Evolutionary conservation across 192 early-diverging fungal species (phyloP), one percentile per base, ranked within the genome.

Genomic region (Coemansia sp.): DNA sequence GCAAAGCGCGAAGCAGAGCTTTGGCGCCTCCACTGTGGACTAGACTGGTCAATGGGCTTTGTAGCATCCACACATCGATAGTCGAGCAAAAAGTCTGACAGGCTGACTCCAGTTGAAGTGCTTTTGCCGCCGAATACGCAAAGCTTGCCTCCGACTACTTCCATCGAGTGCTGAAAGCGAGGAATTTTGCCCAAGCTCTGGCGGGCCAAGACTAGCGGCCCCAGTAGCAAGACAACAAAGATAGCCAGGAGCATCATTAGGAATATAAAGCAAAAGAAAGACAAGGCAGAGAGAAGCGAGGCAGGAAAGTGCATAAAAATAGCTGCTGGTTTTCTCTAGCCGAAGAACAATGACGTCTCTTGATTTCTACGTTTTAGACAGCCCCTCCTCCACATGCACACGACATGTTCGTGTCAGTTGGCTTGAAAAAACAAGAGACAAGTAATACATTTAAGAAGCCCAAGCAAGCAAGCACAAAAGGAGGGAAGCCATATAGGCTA

Each of bases 61-160:
- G 76, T 79, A 12, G 70, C 26, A 21, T 79, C 71, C 9, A 79
- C 71, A 23, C 76, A 79, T 6, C 71, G 70, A 31, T 73, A 79
- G 62, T 79, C 76, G 12, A 73, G 61, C 45, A 73, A 58, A 66
- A 67, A 79, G 57, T 73, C 72, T 1, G 37, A 16, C 2, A 73
- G 39, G 3, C 20, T 41, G 14, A 48, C 53, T 16, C 63, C 66
- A 14, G 68, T 69, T 0, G 6, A 31, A 1, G 34, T 70, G 21
- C 41, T 50, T 28, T 72, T 79, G 21, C 77, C 77, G 18, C 77
- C 77, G 61, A 79, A 79, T 18, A 79, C 77, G 38, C 77, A 79
- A 13, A 79, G 53, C 61, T 79, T 55, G 14, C 77, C 77, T 14
- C 69, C 56, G 39, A 79, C 61, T 59, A 79, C 65, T 64, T 79